Base-by-base conservation (phyloP, 176 grass and related monocot species). In the Dactylis glomerata region DNA sequence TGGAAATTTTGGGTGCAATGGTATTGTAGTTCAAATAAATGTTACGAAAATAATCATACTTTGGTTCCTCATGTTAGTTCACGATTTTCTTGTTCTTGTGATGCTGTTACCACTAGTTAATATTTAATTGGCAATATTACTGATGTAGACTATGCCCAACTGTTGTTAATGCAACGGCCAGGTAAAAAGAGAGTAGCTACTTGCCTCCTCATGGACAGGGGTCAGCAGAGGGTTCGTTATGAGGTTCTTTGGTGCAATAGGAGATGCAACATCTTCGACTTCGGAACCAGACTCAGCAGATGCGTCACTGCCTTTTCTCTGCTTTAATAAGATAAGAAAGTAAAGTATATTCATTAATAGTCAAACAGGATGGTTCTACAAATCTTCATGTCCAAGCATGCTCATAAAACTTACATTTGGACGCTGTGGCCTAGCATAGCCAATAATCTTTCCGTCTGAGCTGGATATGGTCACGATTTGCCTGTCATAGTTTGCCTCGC, bases 401-500 rank as follows among this genome's bases (percentile, higher is more conserved):
- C 30, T 80, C 82, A 89, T 62, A 69, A 28, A 78, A 82, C 82
- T 93, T 94, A 99, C 96, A 42, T 62, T 59, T 80, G 87, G 85
- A 46, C 83, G 83, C 24, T 69, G 71, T 41, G 93, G 89, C 80
- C 86, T 87, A 84, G 93, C 89, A 84, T 92, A 99, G 72, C 88
- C 14, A 66, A 99, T 86, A 67, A 96, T 89, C 78, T 93, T 99
- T 44, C 96, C 93, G 20, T 97, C 89, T 7, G 80, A 85, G 68
- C 92, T 82, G 66, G 93, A 96, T 89, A 94, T 83, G 45, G 93
- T 99, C 82, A 99, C 91, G 70, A 99, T 99, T 94, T 99, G 93
- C 84, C 96, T 91, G 58, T 82, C 89, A 23, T 87, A 96, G 82
- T 99, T 88, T 45, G 90, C 91, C 82, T 99, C 93, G 3, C 93